Evolutionary conservation across 352 stramenopile species (phyloP), one percentile per base, ranked within the genome.

Genomic region (Blastocystis sp.): DNA sequence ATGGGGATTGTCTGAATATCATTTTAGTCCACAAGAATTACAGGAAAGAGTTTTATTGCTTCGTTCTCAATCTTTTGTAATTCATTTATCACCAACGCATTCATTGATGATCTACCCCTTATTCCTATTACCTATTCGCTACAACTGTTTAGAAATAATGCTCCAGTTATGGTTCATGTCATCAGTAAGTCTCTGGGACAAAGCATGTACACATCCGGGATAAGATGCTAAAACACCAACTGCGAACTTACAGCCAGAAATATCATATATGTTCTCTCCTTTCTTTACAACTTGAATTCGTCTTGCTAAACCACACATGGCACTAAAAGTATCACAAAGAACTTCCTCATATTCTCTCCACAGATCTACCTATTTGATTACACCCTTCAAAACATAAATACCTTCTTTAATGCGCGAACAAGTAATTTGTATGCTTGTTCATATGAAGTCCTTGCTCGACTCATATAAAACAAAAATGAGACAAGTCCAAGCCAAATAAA

Each of bases 91-190:
- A 84, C 73, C 15, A 84, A 44, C 17, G 73, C 73, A 42, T 84
- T 33, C 48, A 84, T 64, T 27, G 53, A 69, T 1, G 27, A 42
- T 1, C 73, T 84, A 84, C 17, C 22, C 2, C 17, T 68, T n/a
- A 66, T 44, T 53, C 48, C 11, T 24, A 54, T 24, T 4, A 78
- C n/a, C n/a, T 13, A 53, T 40, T 7, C 58, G 0, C n/a, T 24
- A 84, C 73, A 84, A 27, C 37, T 84, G 73, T 57, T 84, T 44
- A 22, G 73, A 84, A 24, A 84, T 30, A 9, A 84, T 44, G 22
- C 22, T n/a, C 73, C 73, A 84, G 17, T 84, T 84, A 42, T 68
- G 64, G 22, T 84, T 30, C 33, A 84, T 84, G 40, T 84, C 73
- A n/a, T 37, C 15, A 24, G 73, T 40, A 24, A 84, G 27, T 9